Conservation (phyloP, 2,329 filamentous ascomycete genomes). For the Phialemoniopsis sp. region DNA sequence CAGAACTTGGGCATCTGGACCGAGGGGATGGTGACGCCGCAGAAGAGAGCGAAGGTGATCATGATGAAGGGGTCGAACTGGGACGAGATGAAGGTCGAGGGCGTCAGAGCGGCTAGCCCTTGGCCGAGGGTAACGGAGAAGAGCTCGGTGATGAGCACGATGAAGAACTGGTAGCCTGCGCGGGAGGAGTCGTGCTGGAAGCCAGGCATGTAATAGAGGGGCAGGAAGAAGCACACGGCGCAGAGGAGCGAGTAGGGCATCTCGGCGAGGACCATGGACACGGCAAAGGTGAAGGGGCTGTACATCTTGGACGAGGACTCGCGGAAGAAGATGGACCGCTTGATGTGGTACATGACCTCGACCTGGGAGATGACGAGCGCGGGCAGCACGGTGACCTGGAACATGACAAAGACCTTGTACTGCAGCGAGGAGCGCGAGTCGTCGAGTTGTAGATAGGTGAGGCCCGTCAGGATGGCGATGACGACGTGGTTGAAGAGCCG, state of each 20-base stretch:
- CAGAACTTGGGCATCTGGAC: constrained; percentile 76
- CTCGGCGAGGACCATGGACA: constrained; percentile 77
- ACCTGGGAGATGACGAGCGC: constrained; percentile 81
- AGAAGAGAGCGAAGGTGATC: constrained; percentile 81
- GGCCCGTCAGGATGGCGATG: constrained; percentile 73
- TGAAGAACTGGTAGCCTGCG: constrained; percentile 84
- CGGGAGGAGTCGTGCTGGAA: constrained; percentile 59
- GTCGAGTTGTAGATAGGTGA: constrained; percentile 76
- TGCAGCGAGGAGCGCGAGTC: constrained; percentile 73
- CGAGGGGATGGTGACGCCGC: constrained; percentile 77
- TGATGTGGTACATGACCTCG: constrained; percentile 78
- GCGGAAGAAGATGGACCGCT: constrained; percentile 78
- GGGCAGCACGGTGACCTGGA: constrained; percentile 82
- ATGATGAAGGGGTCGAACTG: constrained; percentile 80
- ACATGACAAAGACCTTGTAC: constrained; percentile 84
- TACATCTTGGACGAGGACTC: constrained; percentile 87
- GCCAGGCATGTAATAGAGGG: constrained; percentile 80
- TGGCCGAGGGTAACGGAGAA: constrained; percentile 81
- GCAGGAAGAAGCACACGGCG: constrained; percentile 75
- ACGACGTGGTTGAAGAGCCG: constrained; percentile 80
- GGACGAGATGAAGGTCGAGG: constrained; percentile 72
- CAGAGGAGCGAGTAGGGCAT: constrained; percentile 81
- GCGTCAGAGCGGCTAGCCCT: constrained; percentile 71
- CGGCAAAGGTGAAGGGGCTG: constrained; percentile 71
- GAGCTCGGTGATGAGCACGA: constrained; percentile 76